Base-by-base conservation (phyloP, 2,329 filamentous ascomycete genomes). In the Aschersonia sp. region DNA sequence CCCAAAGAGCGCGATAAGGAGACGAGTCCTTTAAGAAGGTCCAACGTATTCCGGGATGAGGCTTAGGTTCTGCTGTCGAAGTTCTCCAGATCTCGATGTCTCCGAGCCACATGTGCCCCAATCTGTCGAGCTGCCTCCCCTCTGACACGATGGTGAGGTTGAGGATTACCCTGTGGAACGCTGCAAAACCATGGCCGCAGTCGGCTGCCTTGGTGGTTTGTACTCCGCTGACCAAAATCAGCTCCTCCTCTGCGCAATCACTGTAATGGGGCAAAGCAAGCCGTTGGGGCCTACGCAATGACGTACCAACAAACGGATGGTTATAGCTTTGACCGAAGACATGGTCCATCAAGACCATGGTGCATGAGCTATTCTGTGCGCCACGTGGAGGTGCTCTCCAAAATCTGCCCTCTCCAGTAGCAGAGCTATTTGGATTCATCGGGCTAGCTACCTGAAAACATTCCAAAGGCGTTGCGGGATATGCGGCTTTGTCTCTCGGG, bases 21-120 rank as follows among this genome's bases (percentile, higher is more conserved):
- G 82, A 85, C 77, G 88, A 79, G 59, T 94, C 85, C 62, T 90
- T 92, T 47, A 81, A 68, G 58, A 86, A 87, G 1, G 75, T 79
- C 83, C 84, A 90, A 43, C 73, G 67, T 52, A 92, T 88, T 6
- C 85, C 86, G 29, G 72, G 72, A 5, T 66, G 56, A 4, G 57
- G 54, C 0, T 79, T 86, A 1, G 87, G 85, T 64, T 94, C 84
- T 4, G 86, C 84, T 1, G 87, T 94, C 5, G 85, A 88, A 2
- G 85, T 89, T 30, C 86, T 73, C 70, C 84, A 92, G n/a, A 94
- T 73, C 60, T 94, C 86, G 8, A 76, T 79, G 60, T 90, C 83
- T 41, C 78, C 79, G 39, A 92, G 69, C 56, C 82, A 92, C 73
- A 92, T 81, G 33, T 83, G 63, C 4, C 79, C 87, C 7, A 90